Evolutionary conservation across 208 protist genomes (phyloP).

Genomic region (Ichthyophonus hoferi): DNA sequence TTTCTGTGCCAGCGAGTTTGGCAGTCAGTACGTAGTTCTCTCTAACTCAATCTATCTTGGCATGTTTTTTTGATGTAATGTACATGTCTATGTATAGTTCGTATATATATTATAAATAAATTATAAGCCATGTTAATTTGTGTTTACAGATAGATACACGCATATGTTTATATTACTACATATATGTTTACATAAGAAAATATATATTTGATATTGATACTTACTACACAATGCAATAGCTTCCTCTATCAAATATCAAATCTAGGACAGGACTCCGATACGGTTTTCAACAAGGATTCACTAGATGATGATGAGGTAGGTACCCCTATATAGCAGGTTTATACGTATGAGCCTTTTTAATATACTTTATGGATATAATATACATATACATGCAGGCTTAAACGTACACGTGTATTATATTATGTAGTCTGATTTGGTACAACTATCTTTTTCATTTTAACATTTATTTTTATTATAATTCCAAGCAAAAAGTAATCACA

Average conservation of each 20-base stretch:
- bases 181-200: background rate
- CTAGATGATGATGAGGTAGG: background rate
- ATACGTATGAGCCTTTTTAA: no score
- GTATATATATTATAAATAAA: background rate
- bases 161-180: background rate
- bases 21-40: constrained; percentile 71
- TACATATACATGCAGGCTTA: no score
- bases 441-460: no score
- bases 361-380: no score
- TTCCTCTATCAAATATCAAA: background rate
- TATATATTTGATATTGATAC: background rate
- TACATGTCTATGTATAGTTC: background rate
- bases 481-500: no score
- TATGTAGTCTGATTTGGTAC: no score
- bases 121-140: background rate
- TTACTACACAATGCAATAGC: background rate
- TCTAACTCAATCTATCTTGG: no score
- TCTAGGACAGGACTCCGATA: background rate
- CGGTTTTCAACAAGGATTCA: background rate
- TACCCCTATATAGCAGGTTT: no score
- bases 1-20: constrained; percentile 87
- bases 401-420: no score
- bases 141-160: background rate
- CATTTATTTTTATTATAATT: no score
- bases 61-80: no score